Evolutionary conservation across 805 yeast species (phyloP).

Genomic region (Spathaspora arborariae): DNA sequence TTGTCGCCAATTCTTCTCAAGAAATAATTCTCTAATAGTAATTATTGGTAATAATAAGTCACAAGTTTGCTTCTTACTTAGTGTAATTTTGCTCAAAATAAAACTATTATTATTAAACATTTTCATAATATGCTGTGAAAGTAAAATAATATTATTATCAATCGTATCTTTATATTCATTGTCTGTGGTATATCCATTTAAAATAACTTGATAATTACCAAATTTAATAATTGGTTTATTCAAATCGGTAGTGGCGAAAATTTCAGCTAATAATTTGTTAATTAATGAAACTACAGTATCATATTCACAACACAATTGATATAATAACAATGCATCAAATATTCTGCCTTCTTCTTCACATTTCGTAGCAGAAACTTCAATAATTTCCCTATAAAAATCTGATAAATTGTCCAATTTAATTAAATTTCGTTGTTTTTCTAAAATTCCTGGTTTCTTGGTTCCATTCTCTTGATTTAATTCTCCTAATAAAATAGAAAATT

Average conservation of each 20-base stretch:
- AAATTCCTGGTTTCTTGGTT: conserved; percentile 72
- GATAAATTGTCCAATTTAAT: conserved; percentile 55
- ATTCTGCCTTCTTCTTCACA: conserved; percentile 91
- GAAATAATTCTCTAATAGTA: conserved; percentile 58
- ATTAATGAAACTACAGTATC: conserved; percentile 73
- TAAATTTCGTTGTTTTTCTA: conserved; percentile 71
- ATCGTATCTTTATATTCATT: conserved; percentile 37
- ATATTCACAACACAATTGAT: conserved; percentile 85
- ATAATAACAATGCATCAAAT: conserved; percentile 79
- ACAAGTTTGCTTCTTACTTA: conserved; percentile 61
- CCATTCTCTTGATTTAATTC: conserved; percentile 69
- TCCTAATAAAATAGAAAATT: conserved; percentile 79
- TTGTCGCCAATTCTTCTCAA: conserved; percentile 54
- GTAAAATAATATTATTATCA: conserved; percentile 45
- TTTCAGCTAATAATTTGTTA: conserved; percentile 75
- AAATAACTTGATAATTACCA: conserved; percentile 32
- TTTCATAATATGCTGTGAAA: conserved; percentile 43
- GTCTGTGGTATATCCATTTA: conserved; percentile 25
- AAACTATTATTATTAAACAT: conserved; percentile 53
- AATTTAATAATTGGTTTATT: conserved; percentile 49
- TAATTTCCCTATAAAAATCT: conserved; percentile 63
- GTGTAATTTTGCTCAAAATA: conserved; percentile 53
- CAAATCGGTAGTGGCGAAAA: conserved; percentile 65
- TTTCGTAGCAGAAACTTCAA: conserved; percentile 78
- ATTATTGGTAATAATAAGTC: conserved; percentile 61